phyloP scores from a whole-genome alignment of 352 stramenopile species.

The Pythium sukuiense region DNA sequence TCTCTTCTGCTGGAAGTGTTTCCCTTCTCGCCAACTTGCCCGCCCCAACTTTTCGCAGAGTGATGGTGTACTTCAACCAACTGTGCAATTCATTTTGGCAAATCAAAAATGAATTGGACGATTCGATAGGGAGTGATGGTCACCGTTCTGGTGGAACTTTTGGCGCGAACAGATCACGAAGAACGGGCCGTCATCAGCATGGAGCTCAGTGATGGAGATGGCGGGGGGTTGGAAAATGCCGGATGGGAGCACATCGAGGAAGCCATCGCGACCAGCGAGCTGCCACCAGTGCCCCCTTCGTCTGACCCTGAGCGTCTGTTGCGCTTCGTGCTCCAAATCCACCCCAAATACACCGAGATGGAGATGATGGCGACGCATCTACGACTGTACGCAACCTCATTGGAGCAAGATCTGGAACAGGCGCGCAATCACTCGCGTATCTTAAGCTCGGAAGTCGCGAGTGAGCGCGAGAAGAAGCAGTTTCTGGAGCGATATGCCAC shows the following conservation, averaged over 20 bases:
- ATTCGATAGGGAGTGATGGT: constrained; percentile 17
- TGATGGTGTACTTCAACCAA: constrained; percentile 32
- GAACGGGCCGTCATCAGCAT: constrained; percentile 2
- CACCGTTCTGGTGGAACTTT: constrained; percentile 3
- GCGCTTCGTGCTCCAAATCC: constrained; percentile 70
- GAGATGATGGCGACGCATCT: constrained; percentile 80
- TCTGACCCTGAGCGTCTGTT: constrained; percentile 74
- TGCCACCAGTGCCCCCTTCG: constrained; percentile 66
- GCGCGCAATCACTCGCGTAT: constrained; percentile 58
- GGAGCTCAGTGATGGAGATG: not conserved
- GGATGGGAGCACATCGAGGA: constrained; percentile 67
- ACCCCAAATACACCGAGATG: constrained; percentile 82
- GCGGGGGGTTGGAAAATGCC: constrained; percentile 1
- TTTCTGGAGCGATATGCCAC: constrained; percentile 81
- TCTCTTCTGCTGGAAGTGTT: not conserved
- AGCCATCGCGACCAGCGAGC: constrained; percentile 44
- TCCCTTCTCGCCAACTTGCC: constrained; percentile 1
- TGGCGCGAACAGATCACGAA: constrained; percentile 17
- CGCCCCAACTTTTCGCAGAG: constrained; percentile 7
- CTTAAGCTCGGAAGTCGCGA: constrained; percentile 44
- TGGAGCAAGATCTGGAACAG: constrained; percentile 81
- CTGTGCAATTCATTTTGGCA: constrained; percentile 18
- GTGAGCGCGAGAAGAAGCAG: constrained; percentile 74
- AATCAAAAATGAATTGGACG: constrained; percentile 22
- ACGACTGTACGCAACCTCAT: constrained; percentile 60